A percentile compares a stretch with the other conserved stretches of the same genome.
phyloP scores from a whole-genome alignment of 768 basidiomycete genomes.

The Clitopilus passeckerianus region DNA sequence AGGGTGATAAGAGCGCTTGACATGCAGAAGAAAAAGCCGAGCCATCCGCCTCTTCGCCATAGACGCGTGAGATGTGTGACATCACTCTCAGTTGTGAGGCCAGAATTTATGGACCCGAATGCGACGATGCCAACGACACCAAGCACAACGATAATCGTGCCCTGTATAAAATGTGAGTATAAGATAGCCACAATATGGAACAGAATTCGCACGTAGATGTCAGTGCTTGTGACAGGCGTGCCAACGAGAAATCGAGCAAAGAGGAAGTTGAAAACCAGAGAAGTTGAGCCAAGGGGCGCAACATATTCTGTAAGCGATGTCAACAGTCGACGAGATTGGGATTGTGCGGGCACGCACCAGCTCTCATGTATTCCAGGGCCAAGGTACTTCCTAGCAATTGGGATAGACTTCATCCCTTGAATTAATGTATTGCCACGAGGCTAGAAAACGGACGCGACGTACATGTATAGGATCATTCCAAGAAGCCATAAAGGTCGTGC shows the following conservation, averaged over 20 bases:
- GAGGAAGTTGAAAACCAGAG: conserved; percentile 93
- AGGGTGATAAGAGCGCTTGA: conserved; percentile 58
- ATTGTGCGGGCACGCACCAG: conserved; percentile 36
- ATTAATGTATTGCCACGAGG: not conserved
- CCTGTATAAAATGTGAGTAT: conserved; percentile 35
- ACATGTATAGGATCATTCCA: conserved; percentile 95
- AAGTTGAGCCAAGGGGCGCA: conserved; percentile 89
- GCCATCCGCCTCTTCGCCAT: conserved; percentile 87
- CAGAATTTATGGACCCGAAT: conserved; percentile 81
- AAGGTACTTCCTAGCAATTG: conserved; percentile 86
- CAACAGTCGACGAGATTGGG: conserved; percentile 2
- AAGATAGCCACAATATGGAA: not conserved
- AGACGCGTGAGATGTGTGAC: conserved; percentile 73
- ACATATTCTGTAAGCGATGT: conserved; percentile 69
- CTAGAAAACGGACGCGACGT: conserved; percentile 17
- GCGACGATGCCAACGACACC: conserved; percentile 87
- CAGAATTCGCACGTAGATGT: conserved; percentile 62
- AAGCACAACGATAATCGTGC: conserved; percentile 76
- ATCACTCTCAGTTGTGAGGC: conserved; percentile 68
- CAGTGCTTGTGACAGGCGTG: conserved; percentile 72
- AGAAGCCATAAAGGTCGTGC: conserved; percentile 84
- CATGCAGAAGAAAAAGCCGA: conserved; percentile 86
- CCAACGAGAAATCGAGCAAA: conserved; percentile 89
- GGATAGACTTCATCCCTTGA: conserved; percentile 48
- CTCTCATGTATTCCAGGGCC: conserved; percentile 85